Percentiles rank a stretch among this genome's conserved stretches.
phyloP scores from a whole-genome alignment of 108 stramenopile species.

The Skeletonema tropicum region DNA sequence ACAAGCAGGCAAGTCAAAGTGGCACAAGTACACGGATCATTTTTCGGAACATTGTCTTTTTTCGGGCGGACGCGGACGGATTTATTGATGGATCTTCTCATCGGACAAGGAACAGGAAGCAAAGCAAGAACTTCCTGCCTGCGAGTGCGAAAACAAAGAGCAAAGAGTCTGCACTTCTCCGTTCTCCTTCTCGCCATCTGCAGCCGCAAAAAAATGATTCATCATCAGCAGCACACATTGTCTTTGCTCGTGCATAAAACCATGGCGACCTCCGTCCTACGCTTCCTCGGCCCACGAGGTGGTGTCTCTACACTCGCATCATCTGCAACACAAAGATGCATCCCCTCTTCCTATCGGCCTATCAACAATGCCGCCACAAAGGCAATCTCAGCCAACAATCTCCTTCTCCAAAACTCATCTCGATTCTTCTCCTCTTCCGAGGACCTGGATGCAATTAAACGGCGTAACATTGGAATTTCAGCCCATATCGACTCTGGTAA shows the following conservation, averaged over 20 bases:
- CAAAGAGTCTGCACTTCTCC: too few species aligned
- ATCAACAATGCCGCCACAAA: conserved; percentile 2
- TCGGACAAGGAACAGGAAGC: too few species aligned
- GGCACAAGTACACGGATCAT: too few species aligned
- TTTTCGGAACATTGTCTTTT: too few species aligned
- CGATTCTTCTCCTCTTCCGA: conserved; percentile 14
- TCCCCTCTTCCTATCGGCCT: not conserved
- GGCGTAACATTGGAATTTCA: conserved; percentile 99
- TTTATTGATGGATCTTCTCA: too few species aligned
- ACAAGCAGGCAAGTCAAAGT: too few species aligned
- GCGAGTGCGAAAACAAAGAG: too few species aligned
- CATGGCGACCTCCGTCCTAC: conserved; percentile 24
- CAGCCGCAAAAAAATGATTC: not conserved
- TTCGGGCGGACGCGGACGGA: too few species aligned
- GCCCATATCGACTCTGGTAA: conserved; percentile 99
- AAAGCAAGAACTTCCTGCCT: too few species aligned
- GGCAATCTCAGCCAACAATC: not conserved
- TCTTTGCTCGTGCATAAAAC: not conserved
- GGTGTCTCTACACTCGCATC: conserved; percentile 5
- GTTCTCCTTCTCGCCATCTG: too few species aligned
- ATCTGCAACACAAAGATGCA: not conserved
- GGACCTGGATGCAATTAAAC: conserved; percentile 35
- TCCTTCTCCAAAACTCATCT: not conserved
- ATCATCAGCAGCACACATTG: too few species aligned
- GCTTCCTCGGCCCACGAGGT: conserved; percentile 20